Evolutionary conservation across 2,329 filamentous ascomycete species (phyloP).

Genomic region (Alternaria postmessia): DNA sequence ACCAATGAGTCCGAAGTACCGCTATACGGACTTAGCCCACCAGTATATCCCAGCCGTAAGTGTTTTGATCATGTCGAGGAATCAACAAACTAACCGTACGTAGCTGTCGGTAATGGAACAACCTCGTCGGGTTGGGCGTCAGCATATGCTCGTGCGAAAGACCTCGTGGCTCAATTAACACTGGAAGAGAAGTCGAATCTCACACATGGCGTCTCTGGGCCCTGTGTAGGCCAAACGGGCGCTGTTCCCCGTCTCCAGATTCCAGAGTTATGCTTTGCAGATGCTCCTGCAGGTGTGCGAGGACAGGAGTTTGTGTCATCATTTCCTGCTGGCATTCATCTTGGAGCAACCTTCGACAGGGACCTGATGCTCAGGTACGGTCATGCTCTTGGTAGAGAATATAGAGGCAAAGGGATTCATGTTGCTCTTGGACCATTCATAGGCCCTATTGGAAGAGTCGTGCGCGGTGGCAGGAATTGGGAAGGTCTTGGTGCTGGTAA

Average conservation of each 20-base stretch:
- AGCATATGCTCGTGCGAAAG: slow-evolving; percentile 48
- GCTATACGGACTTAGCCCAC: slow-evolving; percentile 39
- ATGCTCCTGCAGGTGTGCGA: slow-evolving; percentile 47
- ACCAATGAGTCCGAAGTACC: slow-evolving; percentile 41
- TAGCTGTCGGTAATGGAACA: slow-evolving; percentile 36
- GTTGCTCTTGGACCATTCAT: slow-evolving; percentile 74
- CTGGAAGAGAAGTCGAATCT: slow-evolving; percentile 55
- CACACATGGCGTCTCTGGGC: slow-evolving; percentile 45
- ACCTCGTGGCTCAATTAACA: slow-evolving; percentile 52
- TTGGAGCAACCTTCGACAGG: slow-evolving; percentile 76
- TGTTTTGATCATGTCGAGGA: not conserved
- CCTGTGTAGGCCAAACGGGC: slow-evolving; percentile 49
- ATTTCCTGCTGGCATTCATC: slow-evolving; percentile 42
- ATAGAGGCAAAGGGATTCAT: slow-evolving; percentile 74
- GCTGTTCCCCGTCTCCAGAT: slow-evolving; percentile 49
- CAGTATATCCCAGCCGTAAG: slow-evolving; percentile 43
- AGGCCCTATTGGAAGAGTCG: slow-evolving; percentile 74
- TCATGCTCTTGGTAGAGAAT: slow-evolving; percentile 73
- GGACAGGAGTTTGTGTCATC: slow-evolving; percentile 44
- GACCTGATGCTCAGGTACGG: slow-evolving; percentile 72
- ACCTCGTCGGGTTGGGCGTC: slow-evolving; percentile 35
- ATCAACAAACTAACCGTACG: slow-evolving; percentile 5
- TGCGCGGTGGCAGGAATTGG: slow-evolving; percentile 76
- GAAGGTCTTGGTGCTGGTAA: slow-evolving; percentile 70
- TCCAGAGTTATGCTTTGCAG: slow-evolving; percentile 51